Evolutionary conservation across 129 eudicot species (phyloP).

Genomic region (Lactuca sativa): DNA sequence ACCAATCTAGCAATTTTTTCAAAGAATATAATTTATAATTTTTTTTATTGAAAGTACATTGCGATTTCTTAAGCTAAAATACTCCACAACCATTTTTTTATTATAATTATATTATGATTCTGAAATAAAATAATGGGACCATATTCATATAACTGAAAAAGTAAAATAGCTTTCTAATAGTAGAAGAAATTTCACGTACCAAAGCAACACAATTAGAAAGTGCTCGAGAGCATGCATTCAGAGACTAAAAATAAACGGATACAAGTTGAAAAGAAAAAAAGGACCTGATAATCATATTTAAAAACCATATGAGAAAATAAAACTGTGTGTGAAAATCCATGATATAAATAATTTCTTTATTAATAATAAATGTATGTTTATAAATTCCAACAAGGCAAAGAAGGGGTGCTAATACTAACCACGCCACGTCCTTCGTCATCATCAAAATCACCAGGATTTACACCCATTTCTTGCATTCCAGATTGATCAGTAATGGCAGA

Average conservation of each 20-base stretch:
- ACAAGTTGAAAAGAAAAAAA: background rate
- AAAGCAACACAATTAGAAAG: too few relatives aligned
- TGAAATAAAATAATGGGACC: too few relatives aligned
- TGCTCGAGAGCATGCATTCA: conserved; percentile 88
- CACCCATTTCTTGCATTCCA: conserved; percentile 80
- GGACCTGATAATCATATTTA: conserved; percentile 4
- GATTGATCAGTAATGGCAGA: conserved; percentile 82
- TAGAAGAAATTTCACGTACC: too few relatives aligned
- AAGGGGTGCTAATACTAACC: conserved; percentile 45
- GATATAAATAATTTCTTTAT: background rate
- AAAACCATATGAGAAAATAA: background rate
- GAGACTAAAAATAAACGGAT: conserved; percentile 47
- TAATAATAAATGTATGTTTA: background rate
- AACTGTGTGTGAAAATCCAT: background rate
- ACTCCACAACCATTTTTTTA: too few relatives aligned
- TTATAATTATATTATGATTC: too few relatives aligned
- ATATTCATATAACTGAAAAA: too few relatives aligned
- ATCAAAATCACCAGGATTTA: conserved; percentile 74
- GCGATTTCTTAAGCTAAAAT: too few relatives aligned
- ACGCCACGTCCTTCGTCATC: conserved; percentile 90
- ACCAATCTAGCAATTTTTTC: too few relatives aligned
- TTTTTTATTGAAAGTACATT: too few relatives aligned
- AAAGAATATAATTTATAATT: too few relatives aligned
- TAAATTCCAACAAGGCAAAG: conserved; percentile 14
- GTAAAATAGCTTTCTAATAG: too few relatives aligned